Evolutionary conservation across 371 early-diverging fungal species (phyloP).

Genomic region (Mortierella sp.): DNA sequence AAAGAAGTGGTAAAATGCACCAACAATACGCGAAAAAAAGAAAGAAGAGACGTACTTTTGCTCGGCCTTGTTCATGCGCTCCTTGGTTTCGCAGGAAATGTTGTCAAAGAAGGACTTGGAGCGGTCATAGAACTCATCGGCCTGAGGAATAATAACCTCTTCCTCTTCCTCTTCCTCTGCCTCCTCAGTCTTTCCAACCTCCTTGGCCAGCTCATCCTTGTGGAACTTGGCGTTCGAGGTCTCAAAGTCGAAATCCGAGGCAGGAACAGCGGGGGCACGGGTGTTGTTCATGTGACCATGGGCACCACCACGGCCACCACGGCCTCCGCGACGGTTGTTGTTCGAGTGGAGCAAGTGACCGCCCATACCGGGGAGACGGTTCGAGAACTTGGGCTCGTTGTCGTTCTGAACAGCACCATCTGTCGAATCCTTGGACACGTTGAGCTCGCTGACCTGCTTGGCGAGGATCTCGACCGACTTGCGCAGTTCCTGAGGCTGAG

Average conservation of each 20-base stretch:
- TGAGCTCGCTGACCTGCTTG: constrained; percentile 71
- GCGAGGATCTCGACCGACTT: constrained; percentile 69
- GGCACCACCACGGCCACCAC: constrained; percentile 60
- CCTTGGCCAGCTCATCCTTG: constrained; percentile 82
- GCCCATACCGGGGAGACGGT: constrained; percentile 61
- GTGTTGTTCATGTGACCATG: constrained; percentile 44
- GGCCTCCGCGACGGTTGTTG: constrained; percentile 63
- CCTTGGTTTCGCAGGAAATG: constrained; percentile 97
- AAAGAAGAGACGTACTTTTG: constrained; percentile 18
- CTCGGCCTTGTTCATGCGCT: constrained; percentile 71
- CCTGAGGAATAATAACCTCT: constrained; percentile 64
- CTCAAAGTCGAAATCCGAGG: constrained; percentile 96
- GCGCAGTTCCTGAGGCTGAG: constrained; percentile 53
- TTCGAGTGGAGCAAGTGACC: constrained; percentile 59
- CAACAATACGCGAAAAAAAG: not conserved
- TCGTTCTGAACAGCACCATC: constrained; percentile 37
- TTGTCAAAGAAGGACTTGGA: constrained; percentile 95
- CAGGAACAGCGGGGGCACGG: constrained; percentile 75
- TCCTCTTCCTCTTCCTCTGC: constrained; percentile 64
- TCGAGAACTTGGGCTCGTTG: constrained; percentile 33
- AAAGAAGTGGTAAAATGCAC: constrained; percentile 11
- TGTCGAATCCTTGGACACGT: constrained; percentile 54
- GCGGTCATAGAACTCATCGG: constrained; percentile 79
- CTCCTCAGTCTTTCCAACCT: constrained; percentile 60
- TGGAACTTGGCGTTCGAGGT: constrained; percentile 93